Percentiles rank a stretch among this genome's conserved stretches.
Conservation (phyloP, 352 stramenopile genomes). For the Globisporangium paddicum region DNA sequence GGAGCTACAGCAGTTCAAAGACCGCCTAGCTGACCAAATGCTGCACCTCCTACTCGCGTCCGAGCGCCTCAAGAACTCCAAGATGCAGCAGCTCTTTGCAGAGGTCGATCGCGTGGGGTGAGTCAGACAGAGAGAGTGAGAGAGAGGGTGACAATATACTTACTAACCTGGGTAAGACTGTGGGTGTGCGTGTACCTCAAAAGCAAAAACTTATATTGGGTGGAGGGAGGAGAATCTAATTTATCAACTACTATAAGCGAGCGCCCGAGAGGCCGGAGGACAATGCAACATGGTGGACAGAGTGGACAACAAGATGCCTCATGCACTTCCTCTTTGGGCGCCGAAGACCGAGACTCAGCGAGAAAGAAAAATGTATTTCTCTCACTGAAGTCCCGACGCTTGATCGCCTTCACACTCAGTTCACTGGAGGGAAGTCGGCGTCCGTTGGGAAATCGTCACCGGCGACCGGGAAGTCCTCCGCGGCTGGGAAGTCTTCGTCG, state of each 20-base stretch:
- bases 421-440: constrained; percentile 28
- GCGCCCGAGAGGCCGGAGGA: neutral
- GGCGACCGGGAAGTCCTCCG: constrained; percentile 34
- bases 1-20: constrained; percentile 69
- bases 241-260: constrained; percentile 25
- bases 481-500: constrained; percentile 25
- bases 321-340: neutral
- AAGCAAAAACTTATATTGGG: constrained; percentile 18
- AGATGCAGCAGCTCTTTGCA: constrained; percentile 74
- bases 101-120: constrained; percentile 31
- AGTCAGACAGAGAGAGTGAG: neutral
- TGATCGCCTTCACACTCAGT: constrained; percentile 23
- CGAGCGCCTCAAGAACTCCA: constrained; percentile 64
- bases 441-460: constrained; percentile 25
- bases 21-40: constrained; percentile 71
- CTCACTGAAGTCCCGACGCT: neutral
- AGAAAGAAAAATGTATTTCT: neutral
- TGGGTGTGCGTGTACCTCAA: constrained; percentile 12
- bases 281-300: constrained; percentile 4
- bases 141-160: neutral
- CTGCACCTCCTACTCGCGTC: constrained; percentile 61
- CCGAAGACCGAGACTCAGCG: neutral
- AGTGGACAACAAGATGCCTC: constrained; percentile 1
- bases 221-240: constrained; percentile 23
- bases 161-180: neutral